These are phyloP conservation scores for Pestalotiopsis sp. DNA, from an alignment of 2,329 filamentous ascomycete species.

Conservation along the genomic window DNA sequence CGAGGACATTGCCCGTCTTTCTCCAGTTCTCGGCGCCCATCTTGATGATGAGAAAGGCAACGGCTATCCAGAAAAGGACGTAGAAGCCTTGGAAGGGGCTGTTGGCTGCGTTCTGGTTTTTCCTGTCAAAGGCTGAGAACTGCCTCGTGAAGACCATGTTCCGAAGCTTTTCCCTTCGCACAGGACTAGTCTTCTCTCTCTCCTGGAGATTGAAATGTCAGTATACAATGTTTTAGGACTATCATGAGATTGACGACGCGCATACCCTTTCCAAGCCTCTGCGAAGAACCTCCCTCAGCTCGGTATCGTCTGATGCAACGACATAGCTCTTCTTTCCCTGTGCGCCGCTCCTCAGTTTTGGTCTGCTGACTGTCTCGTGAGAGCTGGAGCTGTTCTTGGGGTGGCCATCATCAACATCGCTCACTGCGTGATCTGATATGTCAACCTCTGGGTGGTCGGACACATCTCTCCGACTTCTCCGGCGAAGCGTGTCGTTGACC, in stretches of 20 bases:
- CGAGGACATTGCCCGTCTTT: constrained; percentile 69
- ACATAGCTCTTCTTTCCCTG: constrained; percentile 27
- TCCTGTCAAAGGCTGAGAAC: constrained; percentile 75
- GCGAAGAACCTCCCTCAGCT: constrained; percentile 42
- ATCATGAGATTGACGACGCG: neutral
- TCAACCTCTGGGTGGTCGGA: neutral
- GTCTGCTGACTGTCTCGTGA: constrained; percentile 8
- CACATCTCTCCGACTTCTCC: constrained; percentile 15
- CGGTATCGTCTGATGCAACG: constrained; percentile 36
- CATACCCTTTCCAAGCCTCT: constrained; percentile 33
- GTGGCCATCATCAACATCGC: constrained; percentile 4
- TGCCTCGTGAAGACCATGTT: constrained; percentile 73
- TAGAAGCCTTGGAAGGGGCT: constrained; percentile 81
- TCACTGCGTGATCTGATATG: neutral
- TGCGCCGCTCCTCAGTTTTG: neutral
- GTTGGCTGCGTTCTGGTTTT: constrained; percentile 65
- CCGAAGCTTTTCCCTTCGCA: constrained; percentile 38
- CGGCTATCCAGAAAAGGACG: constrained; percentile 75
- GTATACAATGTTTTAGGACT: too few relatives aligned
- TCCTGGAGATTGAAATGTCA: constrained; percentile 16
- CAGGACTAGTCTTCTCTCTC: constrained; percentile 21
- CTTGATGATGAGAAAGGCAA: constrained; percentile 67
- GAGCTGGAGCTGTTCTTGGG: constrained; percentile 16
- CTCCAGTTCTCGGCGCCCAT: constrained; percentile 71
- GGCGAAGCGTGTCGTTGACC: constrained; percentile 23